Percentiles rank a stretch among this genome's conserved stretches.
Evolutionary conservation across 441 rosid species (phyloP).

Genomic region (Cnidoscolus chayamansa): DNA sequence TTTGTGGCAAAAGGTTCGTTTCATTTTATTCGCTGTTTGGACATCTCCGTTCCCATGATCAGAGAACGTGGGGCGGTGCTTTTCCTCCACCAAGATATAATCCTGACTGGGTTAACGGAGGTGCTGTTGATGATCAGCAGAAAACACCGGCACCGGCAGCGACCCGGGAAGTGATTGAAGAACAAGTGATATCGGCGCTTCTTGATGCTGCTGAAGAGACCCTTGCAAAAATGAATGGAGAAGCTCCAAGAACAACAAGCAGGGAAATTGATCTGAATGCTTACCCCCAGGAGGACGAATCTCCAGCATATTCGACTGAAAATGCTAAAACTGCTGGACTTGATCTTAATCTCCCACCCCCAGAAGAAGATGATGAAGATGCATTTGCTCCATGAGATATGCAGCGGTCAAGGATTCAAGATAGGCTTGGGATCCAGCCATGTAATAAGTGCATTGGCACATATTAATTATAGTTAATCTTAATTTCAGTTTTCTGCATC

Average conservation of each 20-base stretch:
- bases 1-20: background rate
- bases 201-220: conserved; percentile 3
- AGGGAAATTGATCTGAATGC: conserved; percentile 6
- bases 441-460: no score
- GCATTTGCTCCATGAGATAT: background rate
- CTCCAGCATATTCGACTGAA: background rate
- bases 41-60: background rate
- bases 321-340: background rate
- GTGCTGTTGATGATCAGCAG: no score
- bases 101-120: background rate
- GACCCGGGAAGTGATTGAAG: background rate
- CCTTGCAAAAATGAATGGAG: conserved; percentile 1
- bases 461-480: no score
- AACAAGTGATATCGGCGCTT: background rate
- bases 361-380: conserved; percentile 2
- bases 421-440: background rate
- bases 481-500: no score
- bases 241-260: background rate
- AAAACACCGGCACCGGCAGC: background rate
- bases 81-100: background rate
- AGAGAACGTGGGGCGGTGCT: conserved; percentile 13
- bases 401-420: background rate
- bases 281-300: background rate
- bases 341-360: conserved; percentile 18
- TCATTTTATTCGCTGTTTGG: background rate